These are phyloP conservation scores for Jasminum sambac DNA, from an alignment of 257 asterid genomes.

Conservation along the genomic window DNA sequence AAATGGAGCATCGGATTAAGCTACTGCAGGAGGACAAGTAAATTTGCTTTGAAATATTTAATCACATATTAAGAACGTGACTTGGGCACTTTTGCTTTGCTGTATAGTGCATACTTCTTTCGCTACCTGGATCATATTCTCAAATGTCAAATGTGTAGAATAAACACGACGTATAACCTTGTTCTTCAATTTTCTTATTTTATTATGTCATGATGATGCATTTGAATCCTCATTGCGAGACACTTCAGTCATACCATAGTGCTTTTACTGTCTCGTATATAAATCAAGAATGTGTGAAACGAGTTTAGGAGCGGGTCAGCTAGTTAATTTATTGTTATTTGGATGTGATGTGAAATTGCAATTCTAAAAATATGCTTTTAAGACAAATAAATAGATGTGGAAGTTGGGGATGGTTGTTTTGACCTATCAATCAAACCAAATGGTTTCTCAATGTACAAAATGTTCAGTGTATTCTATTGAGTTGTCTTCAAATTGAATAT, in stretches of 20 bases:
- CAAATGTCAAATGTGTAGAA: constrained; percentile 21
- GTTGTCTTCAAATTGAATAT: background rate
- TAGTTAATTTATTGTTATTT: background rate
- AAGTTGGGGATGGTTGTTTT: constrained; percentile 6
- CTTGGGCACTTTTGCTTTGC: background rate
- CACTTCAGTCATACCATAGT: constrained; percentile 1
- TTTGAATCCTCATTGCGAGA: constrained; percentile 14
- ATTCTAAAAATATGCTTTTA: constrained; percentile 4
- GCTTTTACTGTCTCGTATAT: background rate
- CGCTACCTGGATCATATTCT: constrained; percentile 10
- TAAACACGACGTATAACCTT: background rate
- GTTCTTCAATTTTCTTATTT: constrained; percentile 12
- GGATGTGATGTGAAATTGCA: constrained; percentile 12
- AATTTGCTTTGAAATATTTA: constrained; percentile 17
- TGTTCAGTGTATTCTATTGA: background rate
- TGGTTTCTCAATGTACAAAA: background rate
- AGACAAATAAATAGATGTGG: constrained; percentile 7
- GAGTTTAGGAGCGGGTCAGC: background rate
- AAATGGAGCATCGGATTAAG: constrained; percentile 78
- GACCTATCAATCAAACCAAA: background rate
- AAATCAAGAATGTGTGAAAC: background rate
- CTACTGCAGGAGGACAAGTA: constrained; percentile 83
- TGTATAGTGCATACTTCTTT: background rate
- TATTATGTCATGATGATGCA: constrained; percentile 6
- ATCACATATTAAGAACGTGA: background rate